A percentile compares a stretch with the other conserved stretches of the same genome.
phyloP scores from a whole-genome alignment of 2,329 filamentous ascomycete species.

The Tetracladium maxilliforme region DNA sequence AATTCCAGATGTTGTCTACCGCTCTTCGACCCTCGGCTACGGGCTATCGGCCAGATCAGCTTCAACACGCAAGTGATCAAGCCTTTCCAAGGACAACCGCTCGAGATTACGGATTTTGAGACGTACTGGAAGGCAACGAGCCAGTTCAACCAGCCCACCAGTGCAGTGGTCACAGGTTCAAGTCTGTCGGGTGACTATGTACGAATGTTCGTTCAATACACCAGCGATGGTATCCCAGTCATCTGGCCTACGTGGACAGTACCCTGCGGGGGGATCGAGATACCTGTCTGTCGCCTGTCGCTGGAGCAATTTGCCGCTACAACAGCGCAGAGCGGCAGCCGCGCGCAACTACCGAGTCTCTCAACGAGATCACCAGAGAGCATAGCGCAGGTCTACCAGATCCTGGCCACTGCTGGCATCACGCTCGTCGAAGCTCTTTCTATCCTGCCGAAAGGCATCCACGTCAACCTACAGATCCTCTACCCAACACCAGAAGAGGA shows the following conservation, averaged over 20 bases:
- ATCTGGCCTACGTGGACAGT: conserved; percentile 80
- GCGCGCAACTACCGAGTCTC: conserved; percentile 26
- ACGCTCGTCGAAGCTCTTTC: conserved; percentile 64
- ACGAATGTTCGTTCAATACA: conserved; percentile 81
- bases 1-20: conserved; percentile 74
- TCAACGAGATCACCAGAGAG: conserved; percentile 33
- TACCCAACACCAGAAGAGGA: conserved; percentile 72
- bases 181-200: conserved; percentile 94
- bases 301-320: conserved; percentile 49
- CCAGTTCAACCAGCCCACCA: conserved; percentile 74
- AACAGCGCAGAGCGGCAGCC: conserved; percentile 16
- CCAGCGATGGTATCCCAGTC: conserved; percentile 73
- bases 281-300: conserved; percentile 68
- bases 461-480: conserved; percentile 83
- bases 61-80: conserved; percentile 96
- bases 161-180: conserved; percentile 81
- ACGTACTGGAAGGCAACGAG: conserved; percentile 99
- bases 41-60: conserved; percentile 83
- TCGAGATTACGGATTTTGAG: conserved; percentile 96
- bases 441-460: conserved; percentile 62
- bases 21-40: conserved; percentile 79
- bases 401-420: conserved; percentile 64
- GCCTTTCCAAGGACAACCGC: conserved; percentile 78
- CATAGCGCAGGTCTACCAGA: conserved; percentile 53
- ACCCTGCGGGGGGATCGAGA: conserved; percentile 58